Base-by-base conservation (phyloP, 352 stramenopile genomes). In the Globisporangium radiosum region DNA sequence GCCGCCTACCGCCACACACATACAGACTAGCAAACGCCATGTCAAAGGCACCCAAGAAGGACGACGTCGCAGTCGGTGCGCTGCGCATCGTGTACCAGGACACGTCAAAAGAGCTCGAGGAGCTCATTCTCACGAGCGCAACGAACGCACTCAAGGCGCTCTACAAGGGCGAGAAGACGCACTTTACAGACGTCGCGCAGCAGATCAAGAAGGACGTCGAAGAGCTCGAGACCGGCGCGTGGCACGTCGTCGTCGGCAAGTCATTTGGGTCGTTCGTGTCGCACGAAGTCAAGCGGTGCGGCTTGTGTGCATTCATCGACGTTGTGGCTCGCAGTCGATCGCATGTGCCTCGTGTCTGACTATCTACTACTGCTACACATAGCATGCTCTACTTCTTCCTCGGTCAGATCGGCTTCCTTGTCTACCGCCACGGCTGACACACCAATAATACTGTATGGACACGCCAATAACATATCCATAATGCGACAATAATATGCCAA, bases 331-430 rank as follows among this genome's bases (percentile, higher is more conserved):
- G 25, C 25, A 33, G 25, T 33, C 25, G 25, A 33, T 33, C 25
- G 2, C 2, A 3, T 33, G 25, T 2, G 25, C 2, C 2, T 14
- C 50, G 11, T 50, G 43, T 49, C 14, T 39, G 17, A 14, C 25
- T 25, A 25, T 33, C 25, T 33, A 2, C 25, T 3, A 33, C 25
- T 33, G 25, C 25, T 33, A 3, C 25, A 33, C 25, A 33, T 52
- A 92, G 83, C 57, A 88, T 92, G 80, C 51, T 88, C 8, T 90
- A 92, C 62, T 90, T 92, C 57, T 92, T 90, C 52, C 59, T 92
- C 25, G 80, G 80, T 40, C 83, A 90, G 55, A 85, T 91, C 64
- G 78, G 81, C 25, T 91, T 92, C 57, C 74, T 92, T 33, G 76
- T 93, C 19, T 88, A 87, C 65, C 72, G 74, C 6, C 81, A 92